Conservation (phyloP, 2,329 filamentous ascomycete species). For the Bipolaris zeicola region DNA sequence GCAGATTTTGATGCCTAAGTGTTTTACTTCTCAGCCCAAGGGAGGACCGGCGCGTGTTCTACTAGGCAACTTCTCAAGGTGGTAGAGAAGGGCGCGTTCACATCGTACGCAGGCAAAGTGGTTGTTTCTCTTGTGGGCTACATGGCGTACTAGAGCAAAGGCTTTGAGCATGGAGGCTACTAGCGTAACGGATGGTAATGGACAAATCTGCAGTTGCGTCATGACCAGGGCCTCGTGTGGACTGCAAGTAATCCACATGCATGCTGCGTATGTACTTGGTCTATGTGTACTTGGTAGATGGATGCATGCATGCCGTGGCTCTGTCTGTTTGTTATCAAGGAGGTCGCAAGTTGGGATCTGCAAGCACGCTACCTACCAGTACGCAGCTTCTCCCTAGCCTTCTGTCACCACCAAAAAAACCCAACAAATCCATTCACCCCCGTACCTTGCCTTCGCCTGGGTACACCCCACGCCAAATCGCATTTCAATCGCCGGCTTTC, state of each 20-base stretch:
- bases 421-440: conserved; percentile 3
- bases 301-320: neutral
- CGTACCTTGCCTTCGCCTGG: neutral
- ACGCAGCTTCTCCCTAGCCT: conserved; percentile 15
- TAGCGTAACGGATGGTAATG: neutral
- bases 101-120: neutral
- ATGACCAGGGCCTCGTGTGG: neutral
- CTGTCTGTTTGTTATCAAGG: conserved; percentile 5
- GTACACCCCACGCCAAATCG: neutral
- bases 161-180: neutral
- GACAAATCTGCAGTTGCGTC: neutral
- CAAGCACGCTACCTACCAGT: conserved; percentile 17
- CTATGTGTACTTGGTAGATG: too few relatives aligned
- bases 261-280: neutral
- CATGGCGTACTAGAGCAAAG: neutral
- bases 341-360: conserved; percentile 11
- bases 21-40: neutral
- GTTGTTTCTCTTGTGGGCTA: neutral
- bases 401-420: conserved; percentile 9
- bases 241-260: neutral
- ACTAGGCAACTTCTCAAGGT: neutral
- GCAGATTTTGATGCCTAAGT: neutral
- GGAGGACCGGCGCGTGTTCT: neutral
- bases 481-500: neutral
- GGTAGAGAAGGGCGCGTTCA: neutral